Percentiles rank a stretch among this genome's conserved stretches.
phyloP scores from a whole-genome alignment of 139 green algal genomes.

The Tetraselmis chui region DNA sequence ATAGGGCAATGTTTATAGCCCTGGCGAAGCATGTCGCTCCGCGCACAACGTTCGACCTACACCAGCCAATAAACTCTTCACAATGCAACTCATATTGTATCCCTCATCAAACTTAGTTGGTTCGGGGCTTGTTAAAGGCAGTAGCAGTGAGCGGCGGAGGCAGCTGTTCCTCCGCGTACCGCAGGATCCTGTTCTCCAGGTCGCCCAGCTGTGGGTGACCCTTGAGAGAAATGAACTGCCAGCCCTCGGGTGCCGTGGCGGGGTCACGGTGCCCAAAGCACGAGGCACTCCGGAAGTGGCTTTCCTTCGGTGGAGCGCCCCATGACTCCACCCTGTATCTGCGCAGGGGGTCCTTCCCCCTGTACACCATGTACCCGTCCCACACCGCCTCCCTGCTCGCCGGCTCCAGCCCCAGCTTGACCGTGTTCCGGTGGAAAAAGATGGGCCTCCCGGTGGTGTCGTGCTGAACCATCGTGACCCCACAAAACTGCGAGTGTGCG shows the following conservation, averaged over 20 bases:
- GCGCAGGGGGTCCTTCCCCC: neutral
- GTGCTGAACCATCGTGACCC: neutral
- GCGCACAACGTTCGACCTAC: too few species aligned
- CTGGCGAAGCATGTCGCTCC: too few species aligned
- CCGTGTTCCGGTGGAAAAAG: neutral
- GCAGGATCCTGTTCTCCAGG: neutral
- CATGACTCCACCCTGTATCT: neutral
- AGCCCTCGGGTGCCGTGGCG: neutral
- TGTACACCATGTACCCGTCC: neutral
- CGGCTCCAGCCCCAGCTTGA: neutral
- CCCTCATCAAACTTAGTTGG: too few species aligned
- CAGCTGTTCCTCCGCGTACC: neutral
- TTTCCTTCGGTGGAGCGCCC: neutral
- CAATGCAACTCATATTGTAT: too few species aligned
- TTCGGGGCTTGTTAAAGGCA: too few species aligned
- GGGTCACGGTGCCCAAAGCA: neutral
- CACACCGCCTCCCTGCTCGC: neutral
- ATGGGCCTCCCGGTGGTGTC: neutral
- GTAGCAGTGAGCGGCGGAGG: too few species aligned
- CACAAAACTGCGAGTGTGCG: neutral
- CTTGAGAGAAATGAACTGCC: neutral
- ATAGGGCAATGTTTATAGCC: too few species aligned
- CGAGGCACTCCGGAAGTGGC: neutral
- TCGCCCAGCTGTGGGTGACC: neutral
- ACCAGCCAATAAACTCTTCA: too few species aligned